Conservation (phyloP, 345 rosid genomes). For the Rubroshorea leprosula region DNA sequence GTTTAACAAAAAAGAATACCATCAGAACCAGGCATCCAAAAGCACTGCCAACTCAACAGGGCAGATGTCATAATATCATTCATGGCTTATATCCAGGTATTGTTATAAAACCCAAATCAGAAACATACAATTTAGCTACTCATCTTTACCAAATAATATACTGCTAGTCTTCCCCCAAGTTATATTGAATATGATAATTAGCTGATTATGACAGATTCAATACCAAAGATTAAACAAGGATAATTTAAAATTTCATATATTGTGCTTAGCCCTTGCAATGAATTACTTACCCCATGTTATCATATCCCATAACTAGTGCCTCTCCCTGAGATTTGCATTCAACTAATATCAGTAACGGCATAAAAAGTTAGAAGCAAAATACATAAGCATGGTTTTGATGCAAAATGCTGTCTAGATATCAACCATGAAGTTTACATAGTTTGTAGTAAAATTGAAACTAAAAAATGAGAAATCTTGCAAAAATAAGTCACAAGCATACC, state of each 20-base stretch:
- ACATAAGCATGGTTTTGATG: background rate
- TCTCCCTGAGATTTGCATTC: slow-evolving; percentile 69
- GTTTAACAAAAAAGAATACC: background rate
- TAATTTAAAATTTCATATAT: slow-evolving; percentile 9
- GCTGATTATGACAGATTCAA: background rate
- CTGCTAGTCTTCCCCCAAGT: background rate
- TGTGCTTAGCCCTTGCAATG: background rate
- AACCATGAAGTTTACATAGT: background rate
- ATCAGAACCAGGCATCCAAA: too few species aligned
- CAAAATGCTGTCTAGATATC: background rate
- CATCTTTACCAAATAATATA: slow-evolving; percentile 6
- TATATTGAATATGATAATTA: background rate
- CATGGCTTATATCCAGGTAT: background rate
- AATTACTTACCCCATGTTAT: slow-evolving; percentile 86
- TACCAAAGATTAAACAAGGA: background rate
- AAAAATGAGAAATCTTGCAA: background rate
- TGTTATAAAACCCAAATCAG: background rate
- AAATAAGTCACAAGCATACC: background rate
- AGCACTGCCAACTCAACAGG: too few species aligned
- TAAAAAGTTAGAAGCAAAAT: background rate
- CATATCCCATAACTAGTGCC: slow-evolving; percentile 98
- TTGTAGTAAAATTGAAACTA: too few species aligned
- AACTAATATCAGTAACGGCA: slow-evolving; percentile 9
- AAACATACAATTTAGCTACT: background rate
- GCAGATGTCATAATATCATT: background rate